Base-by-base conservation (phyloP, 805 yeast genomes). In the Dipodascopsis uninucleata region DNA sequence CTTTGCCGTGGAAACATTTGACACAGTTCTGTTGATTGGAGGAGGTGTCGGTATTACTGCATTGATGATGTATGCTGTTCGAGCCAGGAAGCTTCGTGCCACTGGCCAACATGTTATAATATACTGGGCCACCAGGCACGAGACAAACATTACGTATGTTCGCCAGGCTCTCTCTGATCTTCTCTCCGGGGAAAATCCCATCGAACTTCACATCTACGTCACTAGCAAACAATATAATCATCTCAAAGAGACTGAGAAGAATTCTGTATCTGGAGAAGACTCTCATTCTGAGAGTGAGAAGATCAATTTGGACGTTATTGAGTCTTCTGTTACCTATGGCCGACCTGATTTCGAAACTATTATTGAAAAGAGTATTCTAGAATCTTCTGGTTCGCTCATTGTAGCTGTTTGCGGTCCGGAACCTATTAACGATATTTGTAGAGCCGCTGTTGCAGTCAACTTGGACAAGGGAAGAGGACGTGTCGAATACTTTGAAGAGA, bases 21-120 rank as follows among this genome's bases (percentile, higher is more conserved):
- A 68, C 28, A 68, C 70, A 36, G 72, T 74, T 1, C 62, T 78
- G 6, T 69, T 78, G 34, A 61, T 79, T 32, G 80, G 82, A 3
- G 85, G 85, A 6, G 85, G 85, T 4, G 76, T 77, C 50, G 85
- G 85, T 8, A 71, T 79, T 57, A 77, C 85, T 0, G 82, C 79
- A 0, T 66, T 76, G 8, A 65, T 73, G 32, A 67, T 77, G 2
- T 70, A 76, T 45, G 76, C 75, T 43, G 49, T 34, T 48, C 7
- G 43, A 31, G 29, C 29, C 34, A 17, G 38, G 44, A 16, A 24
- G 20, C 36, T 24, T 18, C 26, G 31, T 16, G 10, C n/a, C n/a
- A n/a, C 36, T 7, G 36, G 31, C 14, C 45, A 43, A 32, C 47
- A 44, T 22, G 33, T 48, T 12, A 36, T 32, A 12, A 21, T 48